Conservation (phyloP, 306 rosid genomes). For the Gastrolobium villosum region DNA sequence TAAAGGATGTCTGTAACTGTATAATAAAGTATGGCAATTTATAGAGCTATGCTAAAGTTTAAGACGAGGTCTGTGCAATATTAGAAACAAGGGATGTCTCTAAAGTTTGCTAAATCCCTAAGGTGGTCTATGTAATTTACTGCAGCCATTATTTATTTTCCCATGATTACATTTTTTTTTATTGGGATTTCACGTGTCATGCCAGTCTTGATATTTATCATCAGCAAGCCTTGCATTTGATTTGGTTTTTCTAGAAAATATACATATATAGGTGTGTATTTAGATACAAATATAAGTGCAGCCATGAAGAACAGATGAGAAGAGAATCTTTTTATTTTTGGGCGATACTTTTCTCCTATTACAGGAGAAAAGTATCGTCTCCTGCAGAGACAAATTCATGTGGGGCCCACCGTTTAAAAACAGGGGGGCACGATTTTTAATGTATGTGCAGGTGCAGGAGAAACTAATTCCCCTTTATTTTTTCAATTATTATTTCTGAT, state of each 20-base stretch:
- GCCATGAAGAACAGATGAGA: too few species aligned
- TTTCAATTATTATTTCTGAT: too few species aligned
- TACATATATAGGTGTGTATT: not conserved
- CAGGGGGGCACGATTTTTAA: too few species aligned
- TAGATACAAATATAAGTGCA: not conserved
- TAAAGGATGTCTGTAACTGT: constrained; percentile 4
- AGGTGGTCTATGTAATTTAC: not conserved
- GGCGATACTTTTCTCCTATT: too few species aligned
- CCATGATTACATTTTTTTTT: not conserved
- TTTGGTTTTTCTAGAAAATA: not conserved
- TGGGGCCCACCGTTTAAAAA: too few species aligned
- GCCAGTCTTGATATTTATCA: constrained; percentile 2
- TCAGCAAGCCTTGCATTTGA: not conserved
- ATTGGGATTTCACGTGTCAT: not conserved
- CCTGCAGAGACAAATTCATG: too few species aligned
- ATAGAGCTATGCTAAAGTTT: not conserved
- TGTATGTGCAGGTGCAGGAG: too few species aligned
- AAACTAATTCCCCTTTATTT: too few species aligned
- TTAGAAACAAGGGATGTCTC: constrained; percentile 6
- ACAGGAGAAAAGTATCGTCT: too few species aligned
- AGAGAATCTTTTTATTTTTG: too few species aligned
- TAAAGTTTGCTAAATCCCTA: not conserved
- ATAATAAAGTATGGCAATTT: not conserved
- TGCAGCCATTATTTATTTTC: not conserved
- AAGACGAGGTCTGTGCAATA: not conserved